These are phyloP conservation scores for Gossypium schwendimanii DNA, from an alignment of 441 rosid genomes.

Conservation along the genomic window DNA sequence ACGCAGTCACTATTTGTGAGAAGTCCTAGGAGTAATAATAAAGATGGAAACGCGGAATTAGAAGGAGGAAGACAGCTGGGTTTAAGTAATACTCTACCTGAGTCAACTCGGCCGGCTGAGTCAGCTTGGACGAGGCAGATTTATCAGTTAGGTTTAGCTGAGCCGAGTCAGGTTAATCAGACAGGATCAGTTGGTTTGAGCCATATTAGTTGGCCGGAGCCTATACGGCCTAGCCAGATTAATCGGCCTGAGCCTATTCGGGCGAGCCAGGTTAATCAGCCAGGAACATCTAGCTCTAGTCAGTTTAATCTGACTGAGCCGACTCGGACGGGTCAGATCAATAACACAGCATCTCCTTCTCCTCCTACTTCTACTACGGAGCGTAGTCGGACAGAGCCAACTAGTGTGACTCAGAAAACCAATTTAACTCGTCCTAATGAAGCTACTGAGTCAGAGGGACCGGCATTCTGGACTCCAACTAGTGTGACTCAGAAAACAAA, in stretches of 20 bases:
- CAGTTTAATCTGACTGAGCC: slow-evolving; percentile 1
- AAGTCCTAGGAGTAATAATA: slow-evolving; percentile 18
- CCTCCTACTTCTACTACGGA: neutral
- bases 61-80: slow-evolving; percentile 18
- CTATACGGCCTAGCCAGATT: neutral
- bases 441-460: slow-evolving; percentile 9
- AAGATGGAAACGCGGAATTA: neutral
- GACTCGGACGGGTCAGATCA: neutral
- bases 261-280: slow-evolving; percentile 5
- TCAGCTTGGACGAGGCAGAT: slow-evolving; percentile 21
- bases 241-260: neutral
- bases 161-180: slow-evolving; percentile 16
- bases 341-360: neutral
- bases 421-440: neutral
- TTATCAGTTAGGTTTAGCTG: slow-evolving; percentile 12
- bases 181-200: slow-evolving; percentile 12
- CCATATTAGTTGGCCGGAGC: neutral
- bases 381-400: neutral
- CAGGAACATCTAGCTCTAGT: neutral
- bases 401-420: neutral
- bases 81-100: slow-evolving; percentile 15
- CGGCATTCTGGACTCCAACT: slow-evolving; percentile 70
- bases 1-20: slow-evolving; percentile 13
- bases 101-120: slow-evolving; percentile 1
- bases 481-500: neutral